These are phyloP conservation scores for Alectoria sarmentosa DNA, from an alignment of 495 filamentous ascomycete species.

Conservation along the genomic window DNA sequence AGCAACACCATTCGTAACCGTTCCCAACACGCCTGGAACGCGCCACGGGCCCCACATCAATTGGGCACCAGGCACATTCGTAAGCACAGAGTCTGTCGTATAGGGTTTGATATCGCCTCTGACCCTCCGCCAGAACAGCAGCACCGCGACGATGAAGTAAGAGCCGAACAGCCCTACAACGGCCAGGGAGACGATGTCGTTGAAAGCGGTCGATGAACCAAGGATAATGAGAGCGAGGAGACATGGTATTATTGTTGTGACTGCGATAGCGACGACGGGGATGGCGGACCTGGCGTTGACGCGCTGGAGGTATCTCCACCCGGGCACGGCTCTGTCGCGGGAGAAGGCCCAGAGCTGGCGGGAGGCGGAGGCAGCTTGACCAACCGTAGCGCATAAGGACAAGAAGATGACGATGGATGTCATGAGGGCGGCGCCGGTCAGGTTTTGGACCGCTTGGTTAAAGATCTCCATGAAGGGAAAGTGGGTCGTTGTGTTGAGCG, in stretches of 20 bases:
- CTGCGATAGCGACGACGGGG: constrained; percentile 41
- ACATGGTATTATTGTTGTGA: constrained; percentile 37
- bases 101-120: no score
- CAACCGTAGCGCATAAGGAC: no score
- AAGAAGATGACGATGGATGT: background rate
- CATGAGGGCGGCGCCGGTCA: constrained; percentile 26
- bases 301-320: no score
- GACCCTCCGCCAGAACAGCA: constrained; percentile 20
- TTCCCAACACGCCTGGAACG: constrained; percentile 22
- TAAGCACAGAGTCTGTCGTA: no score
- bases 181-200: constrained; percentile 39
- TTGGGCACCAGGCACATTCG: constrained; percentile 17
- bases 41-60: constrained; percentile 28
- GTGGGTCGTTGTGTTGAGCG: constrained; percentile 22
- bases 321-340: no score
- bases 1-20: constrained; percentile 28
- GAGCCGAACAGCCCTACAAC: constrained; percentile 31
- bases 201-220: constrained; percentile 42
- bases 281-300: constrained; percentile 34
- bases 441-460: constrained; percentile 28
- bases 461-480: constrained; percentile 41
- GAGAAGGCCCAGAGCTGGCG: no score
- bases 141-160: constrained; percentile 31
- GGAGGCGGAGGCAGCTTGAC: no score
- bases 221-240: constrained; percentile 41